Evolutionary conservation across 441 rosid species (phyloP), one percentile per base, ranked within the genome.

Genomic region (Mallotus japonicus): DNA sequence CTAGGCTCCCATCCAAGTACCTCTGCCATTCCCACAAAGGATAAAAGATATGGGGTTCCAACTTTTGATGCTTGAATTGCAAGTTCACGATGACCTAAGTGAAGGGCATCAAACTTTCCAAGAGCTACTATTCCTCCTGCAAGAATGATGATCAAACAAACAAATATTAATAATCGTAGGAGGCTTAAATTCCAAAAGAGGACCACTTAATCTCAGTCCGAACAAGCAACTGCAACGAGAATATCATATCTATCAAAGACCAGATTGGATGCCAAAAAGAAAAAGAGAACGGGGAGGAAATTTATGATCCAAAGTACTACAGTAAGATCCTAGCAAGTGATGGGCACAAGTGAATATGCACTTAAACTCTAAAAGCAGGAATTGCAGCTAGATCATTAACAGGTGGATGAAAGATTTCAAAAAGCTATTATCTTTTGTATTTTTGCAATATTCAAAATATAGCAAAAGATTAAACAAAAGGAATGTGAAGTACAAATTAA

Each of bases 31-130:
- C 92, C 94, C 47, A 87, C 89, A 82, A 93, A 93, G 44, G 95
- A 91, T 77, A 91, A 74, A 49, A 88, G 89, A 83, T 78, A 87
- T 7, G 98, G 97, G 53, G 81, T 79, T 79, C 97, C 98, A 67
- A 83, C 76, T 78, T 84, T 91, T 14, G 98, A 93, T 77, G 98
- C 98, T 84, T 87, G 91, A 85, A 87, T 83, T 2, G 90, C 97
- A 64, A 88, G 97, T 80, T 89, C 97, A 51, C 96, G 89, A 76
- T 93, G 97, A 68, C 95, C 96, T 58, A 85, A 65, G 75, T 91
- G 96, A 77, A 93, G 87, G 3, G 97, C 98, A 65, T 93, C 98
- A 81, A 93, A 93, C 79, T 93, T 91, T 73, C 97, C 98, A 74
- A 88, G 86, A 17, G 94, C 97, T 73, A 88, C 96, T 24, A 91